Evolutionary conservation across 1,284 basidiomycete species (phyloP), one percentile per base, ranked within the genome.

Genomic region (Irpex sp.): DNA sequence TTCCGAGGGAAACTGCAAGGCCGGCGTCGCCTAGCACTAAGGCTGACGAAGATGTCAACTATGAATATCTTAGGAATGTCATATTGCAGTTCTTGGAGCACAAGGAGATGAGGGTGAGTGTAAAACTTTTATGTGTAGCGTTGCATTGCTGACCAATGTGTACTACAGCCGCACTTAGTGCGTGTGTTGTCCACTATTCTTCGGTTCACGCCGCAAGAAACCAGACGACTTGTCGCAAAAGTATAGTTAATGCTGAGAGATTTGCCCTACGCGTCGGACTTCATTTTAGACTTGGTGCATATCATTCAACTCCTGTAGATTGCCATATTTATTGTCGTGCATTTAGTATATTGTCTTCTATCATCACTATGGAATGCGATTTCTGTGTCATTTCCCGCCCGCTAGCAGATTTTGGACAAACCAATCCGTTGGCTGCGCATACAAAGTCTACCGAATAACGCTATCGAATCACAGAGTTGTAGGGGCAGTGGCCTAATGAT

Each of bases 11-110:
- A 33, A 70, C 73, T 33, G 69, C 69, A 4, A 68, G 76, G 23
- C 75, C 79, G 5, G 72, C 73, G n/a, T 72, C 77, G 5, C 71
- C 78, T 19, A 52, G 67, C 2, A 58, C 69, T 2, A 77, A 77
- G 55, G 81, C 82, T n/a, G 91, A 94, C 28, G 94, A 96, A 69
- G 94, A 96, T 64, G 83, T 98, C 62, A 98, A 96, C 71, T 79
- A 96, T n/a, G 95, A 98, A 75, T 98, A 98, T 75, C 76, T 98
- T 42, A 82, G 95, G 63, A 98, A 97, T 74, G 91, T 97, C 37
- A 93, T 97, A 58, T 72, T 98, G 51, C 95, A 97, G 72, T 98
- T 98, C 77, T 75, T 94, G 57, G 92, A 94, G 72, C 87, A 93
- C 74, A 91, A 91, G 69, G 90, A 94, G 71, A 93, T 93, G 92